Percentiles rank a stretch among this genome's conserved stretches.
Evolutionary conservation across 2,329 filamentous ascomycete species (phyloP).

Genomic region (Epichloe scottii): DNA sequence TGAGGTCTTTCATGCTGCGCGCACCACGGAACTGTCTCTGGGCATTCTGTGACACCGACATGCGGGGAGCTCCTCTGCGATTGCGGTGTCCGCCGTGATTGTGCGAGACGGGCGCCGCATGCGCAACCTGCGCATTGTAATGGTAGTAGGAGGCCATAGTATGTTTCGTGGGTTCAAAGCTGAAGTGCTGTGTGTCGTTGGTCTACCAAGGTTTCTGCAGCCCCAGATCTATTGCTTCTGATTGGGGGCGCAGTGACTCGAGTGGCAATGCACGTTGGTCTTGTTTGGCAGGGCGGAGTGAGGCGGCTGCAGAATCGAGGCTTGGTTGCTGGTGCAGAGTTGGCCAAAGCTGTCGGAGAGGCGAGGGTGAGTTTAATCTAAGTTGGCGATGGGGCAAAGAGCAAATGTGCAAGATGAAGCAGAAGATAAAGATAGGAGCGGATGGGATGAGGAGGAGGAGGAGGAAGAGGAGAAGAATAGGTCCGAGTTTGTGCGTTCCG

Average conservation of each 20-base stretch:
- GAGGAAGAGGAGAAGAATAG: background rate
- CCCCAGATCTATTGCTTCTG: background rate
- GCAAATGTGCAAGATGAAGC: background rate
- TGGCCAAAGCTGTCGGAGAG: background rate
- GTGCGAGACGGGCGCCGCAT: constrained; percentile 51
- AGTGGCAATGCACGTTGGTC: background rate
- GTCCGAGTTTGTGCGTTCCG: background rate
- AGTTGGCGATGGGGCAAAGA: background rate
- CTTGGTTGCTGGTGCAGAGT: background rate
- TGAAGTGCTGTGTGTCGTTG: background rate
- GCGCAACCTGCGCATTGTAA: constrained; percentile 46
- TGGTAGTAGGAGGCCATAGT: constrained; percentile 53
- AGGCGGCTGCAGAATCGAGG: background rate
- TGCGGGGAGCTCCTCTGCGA: constrained; percentile 65
- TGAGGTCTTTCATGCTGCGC: constrained; percentile 74
- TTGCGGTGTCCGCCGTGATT: constrained; percentile 66
- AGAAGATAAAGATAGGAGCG: background rate
- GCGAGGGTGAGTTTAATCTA: background rate
- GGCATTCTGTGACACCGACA: constrained; percentile 67
- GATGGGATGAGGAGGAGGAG: background rate
- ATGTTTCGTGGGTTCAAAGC: background rate
- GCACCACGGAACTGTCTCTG: constrained; percentile 81
- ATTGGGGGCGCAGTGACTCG: constrained; percentile 10
- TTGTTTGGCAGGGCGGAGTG: background rate
- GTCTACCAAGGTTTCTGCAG: background rate